Percentiles rank a stretch among this genome's conserved stretches.
phyloP scores from a whole-genome alignment of 2,329 filamentous ascomycete species.

The Dactylella cylindrospora region DNA sequence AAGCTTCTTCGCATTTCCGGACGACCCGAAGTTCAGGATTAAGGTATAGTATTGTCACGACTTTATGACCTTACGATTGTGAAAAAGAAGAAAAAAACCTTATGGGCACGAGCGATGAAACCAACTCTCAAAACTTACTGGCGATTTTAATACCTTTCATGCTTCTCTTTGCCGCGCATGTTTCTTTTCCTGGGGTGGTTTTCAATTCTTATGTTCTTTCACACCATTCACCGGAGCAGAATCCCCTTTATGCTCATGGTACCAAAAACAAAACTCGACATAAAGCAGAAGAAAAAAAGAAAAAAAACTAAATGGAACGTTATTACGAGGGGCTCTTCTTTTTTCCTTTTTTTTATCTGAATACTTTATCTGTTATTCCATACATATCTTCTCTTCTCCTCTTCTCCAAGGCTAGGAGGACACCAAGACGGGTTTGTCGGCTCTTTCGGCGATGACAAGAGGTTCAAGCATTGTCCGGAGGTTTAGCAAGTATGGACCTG shows the following conservation, averaged over 20 bases:
- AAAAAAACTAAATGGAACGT: slow-evolving; percentile 25
- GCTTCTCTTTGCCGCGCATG: too few relatives aligned
- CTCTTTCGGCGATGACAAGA: slow-evolving; percentile 45
- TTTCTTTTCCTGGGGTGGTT: too few relatives aligned
- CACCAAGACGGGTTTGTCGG: slow-evolving; percentile 42
- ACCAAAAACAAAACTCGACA: too few relatives aligned
- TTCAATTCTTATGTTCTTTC: too few relatives aligned
- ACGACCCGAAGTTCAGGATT: not conserved
- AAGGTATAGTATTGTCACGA: slow-evolving; percentile 42
- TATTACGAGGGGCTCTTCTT: slow-evolving; percentile 7
- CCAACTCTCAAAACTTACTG: too few relatives aligned
- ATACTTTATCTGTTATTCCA: not conserved
- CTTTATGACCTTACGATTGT: slow-evolving; percentile 39
- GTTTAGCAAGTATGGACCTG: slow-evolving; percentile 37
- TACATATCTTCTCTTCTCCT: too few relatives aligned
- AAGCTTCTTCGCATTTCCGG: not conserved
- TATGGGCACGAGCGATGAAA: slow-evolving; percentile 33
- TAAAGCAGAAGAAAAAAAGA: slow-evolving; percentile 1
- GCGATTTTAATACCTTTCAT: too few relatives aligned
- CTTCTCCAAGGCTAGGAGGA: slow-evolving; percentile 29
- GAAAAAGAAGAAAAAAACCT: slow-evolving; percentile 35
- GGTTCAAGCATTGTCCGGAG: slow-evolving; percentile 44
- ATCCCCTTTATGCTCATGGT: too few relatives aligned
- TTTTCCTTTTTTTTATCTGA: slow-evolving; percentile 2
- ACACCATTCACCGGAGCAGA: too few relatives aligned